Base-by-base conservation (phyloP, 148 eudicot genomes). In the Silene conica region DNA sequence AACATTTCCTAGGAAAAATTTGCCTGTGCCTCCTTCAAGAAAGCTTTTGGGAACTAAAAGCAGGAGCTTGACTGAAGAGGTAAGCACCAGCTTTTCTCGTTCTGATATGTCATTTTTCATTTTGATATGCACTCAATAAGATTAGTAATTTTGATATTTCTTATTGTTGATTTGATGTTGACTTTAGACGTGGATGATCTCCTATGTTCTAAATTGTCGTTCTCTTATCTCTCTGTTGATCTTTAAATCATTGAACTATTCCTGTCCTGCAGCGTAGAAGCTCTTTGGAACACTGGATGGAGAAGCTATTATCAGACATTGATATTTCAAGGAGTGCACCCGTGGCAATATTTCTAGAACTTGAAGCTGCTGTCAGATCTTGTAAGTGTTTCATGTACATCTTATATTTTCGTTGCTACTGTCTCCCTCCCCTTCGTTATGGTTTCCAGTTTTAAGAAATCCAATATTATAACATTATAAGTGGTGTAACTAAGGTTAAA, bases 281-380 rank as follows among this genome's bases (percentile, higher is more conserved):
- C 71, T 79, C 88, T 63, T 84, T 95, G 78, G 99, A 95, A 80
- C 88, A 77, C 70, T 95, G 99, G 99, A 84, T 92, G 87, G 81
- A 86, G 76, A 89, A 84, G 73, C 74, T 95, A 67, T 82, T 95
- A 73, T 86, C 92, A 20, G 96, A 89, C 78, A 90, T 95, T 75
- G 89, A 87, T 73, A 69, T 92, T 69, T 92, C 99, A 71, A 86
- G 99, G 78, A 90, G 90, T 84, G 86, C 85, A 70, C 88, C 82
- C 67, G 91, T 90, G 73, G 99, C 99, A 68, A 86, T 88, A 12
- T 95, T 92, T 78, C 83, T 95, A 45, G 99, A 95, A 81, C 81
- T 95, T 76, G 99, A 95, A 95, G 99, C 92, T 73, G 96, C 99
- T 76, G 97, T 88, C 69, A 87, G 93, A 82, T 84, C 93, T 82